Conservation (phyloP, 768 basidiomycete species). For the Termitomyces sp. region DNA sequence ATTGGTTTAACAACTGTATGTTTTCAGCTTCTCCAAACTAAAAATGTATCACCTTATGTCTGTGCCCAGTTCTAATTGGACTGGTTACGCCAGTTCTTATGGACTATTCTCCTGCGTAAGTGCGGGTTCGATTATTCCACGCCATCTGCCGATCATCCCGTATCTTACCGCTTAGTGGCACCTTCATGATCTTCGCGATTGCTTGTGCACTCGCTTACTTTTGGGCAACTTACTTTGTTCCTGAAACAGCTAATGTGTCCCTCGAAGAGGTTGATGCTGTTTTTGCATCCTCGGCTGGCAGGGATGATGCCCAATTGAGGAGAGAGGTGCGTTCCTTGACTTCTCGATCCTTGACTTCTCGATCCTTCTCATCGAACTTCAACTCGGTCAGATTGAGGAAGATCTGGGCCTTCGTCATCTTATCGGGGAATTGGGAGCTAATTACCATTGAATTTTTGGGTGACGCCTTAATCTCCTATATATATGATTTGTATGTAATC, state of each 20-base stretch:
- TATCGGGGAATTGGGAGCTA: conserved; percentile 9
- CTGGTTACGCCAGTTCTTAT: conserved; percentile 66
- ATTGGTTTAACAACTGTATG: conserved; percentile 80
- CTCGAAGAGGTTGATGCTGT: conserved; percentile 72
- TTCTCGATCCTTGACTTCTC: not conserved
- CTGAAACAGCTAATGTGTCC: conserved; percentile 73
- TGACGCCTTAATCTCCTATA: not conserved
- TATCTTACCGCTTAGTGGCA: conserved; percentile 33
- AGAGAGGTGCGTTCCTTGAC: conserved; percentile 38
- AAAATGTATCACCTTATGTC: not conserved
- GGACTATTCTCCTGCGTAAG: conserved; percentile 51
- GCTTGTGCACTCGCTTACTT: conserved; percentile 65
- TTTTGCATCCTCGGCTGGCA: conserved; percentile 55
- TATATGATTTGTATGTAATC: not conserved
- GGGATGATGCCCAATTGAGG: conserved; percentile 46
- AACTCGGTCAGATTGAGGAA: conserved; percentile 44
- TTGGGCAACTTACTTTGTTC: conserved; percentile 66
- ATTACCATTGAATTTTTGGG: not conserved
- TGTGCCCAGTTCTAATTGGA: conserved; percentile 65
- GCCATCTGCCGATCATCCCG: not conserved
- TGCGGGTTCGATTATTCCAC: conserved; percentile 16
- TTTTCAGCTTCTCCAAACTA: not conserved
- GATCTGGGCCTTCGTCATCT: conserved; percentile 16
- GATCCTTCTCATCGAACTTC: not conserved
- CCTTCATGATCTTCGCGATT: conserved; percentile 62